A percentile compares a stretch with the other conserved stretches of the same genome.
These are phyloP conservation scores for Xylariaceae sp. DNA, from an alignment of 2,329 filamentous ascomycete species.

Conservation along the genomic window DNA sequence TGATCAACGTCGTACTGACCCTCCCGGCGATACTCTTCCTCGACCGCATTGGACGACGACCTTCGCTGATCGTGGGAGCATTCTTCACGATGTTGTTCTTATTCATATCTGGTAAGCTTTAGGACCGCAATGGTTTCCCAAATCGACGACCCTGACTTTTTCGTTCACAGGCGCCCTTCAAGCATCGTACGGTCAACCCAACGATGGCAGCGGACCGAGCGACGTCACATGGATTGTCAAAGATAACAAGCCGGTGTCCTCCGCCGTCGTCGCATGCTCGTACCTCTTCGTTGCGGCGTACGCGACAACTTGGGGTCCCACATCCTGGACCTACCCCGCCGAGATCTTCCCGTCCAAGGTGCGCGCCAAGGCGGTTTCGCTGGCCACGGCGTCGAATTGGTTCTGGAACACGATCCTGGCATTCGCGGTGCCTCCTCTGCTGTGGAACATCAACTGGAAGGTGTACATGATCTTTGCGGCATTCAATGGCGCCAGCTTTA, in stretches of 20 bases:
- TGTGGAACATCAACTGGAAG: conserved; percentile 55
- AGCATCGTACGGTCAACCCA: conserved; percentile 52
- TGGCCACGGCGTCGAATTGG: conserved; percentile 60
- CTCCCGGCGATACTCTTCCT: conserved; percentile 57
- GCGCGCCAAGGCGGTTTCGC: conserved; percentile 59
- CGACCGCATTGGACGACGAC: conserved; percentile 55
- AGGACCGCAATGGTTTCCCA: background rate
- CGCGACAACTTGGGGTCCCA: conserved; percentile 40
- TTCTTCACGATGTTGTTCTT: conserved; percentile 58
- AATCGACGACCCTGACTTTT: background rate
- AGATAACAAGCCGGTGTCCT: conserved; percentile 48
- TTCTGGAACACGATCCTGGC: conserved; percentile 53
- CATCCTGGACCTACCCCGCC: conserved; percentile 51
- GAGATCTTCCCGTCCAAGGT: conserved; percentile 60
- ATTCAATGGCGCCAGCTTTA: conserved; percentile 63
- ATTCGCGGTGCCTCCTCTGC: conserved; percentile 45
- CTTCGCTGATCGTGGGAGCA: conserved; percentile 50
- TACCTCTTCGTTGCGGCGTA: conserved; percentile 70
- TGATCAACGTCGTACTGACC: conserved; percentile 59
- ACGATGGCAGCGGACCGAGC: conserved; percentile 33
- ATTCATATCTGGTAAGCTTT: conserved; percentile 49
- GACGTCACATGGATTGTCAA: conserved; percentile 55
- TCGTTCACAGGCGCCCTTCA: conserved; percentile 44
- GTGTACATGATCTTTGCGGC: conserved; percentile 73
- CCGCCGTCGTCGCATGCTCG: conserved; percentile 63